A percentile compares a stretch with the other conserved stretches of the same genome.
phyloP scores from a whole-genome alignment of 2,329 filamentous ascomycete species.

The Colletotrichum kahawae region DNA sequence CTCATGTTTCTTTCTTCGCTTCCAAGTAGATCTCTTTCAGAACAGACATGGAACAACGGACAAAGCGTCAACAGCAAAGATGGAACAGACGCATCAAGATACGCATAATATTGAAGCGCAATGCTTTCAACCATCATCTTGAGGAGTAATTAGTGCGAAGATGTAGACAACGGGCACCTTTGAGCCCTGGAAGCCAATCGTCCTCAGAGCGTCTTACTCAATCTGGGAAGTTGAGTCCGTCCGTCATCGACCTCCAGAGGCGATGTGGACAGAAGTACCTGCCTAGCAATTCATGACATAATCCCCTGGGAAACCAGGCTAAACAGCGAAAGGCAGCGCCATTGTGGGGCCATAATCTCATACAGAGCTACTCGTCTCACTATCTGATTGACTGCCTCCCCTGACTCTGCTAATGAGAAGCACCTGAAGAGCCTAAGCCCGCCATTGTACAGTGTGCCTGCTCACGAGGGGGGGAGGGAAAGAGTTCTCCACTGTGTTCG shows the following conservation, averaged over 20 bases:
- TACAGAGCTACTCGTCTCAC: background rate
- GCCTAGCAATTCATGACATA: slow-evolving; percentile 10
- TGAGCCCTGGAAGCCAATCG: background rate
- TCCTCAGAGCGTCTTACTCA: background rate
- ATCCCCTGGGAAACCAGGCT: background rate
- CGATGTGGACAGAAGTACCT: background rate
- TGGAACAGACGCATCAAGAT: background rate
- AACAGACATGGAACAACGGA: background rate
- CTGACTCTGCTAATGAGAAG: background rate
- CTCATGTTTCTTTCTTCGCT: background rate
- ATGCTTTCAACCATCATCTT: background rate
- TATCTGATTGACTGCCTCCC: background rate
- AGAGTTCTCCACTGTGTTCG: background rate
- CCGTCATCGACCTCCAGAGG: background rate
- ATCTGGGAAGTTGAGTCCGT: background rate
- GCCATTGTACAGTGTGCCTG: background rate
- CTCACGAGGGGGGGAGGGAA: background rate
- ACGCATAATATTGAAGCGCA: background rate
- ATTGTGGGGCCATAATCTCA: background rate
- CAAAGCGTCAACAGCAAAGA: background rate
- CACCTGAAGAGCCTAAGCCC: background rate
- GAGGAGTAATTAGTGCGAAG: background rate
- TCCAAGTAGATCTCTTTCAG: background rate
- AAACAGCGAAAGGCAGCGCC: background rate
- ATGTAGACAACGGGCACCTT: background rate